These are phyloP conservation scores for Ceratobasidium papillatum DNA, from an alignment of 1,284 basidiomycete genomes.

Conservation along the genomic window DNA sequence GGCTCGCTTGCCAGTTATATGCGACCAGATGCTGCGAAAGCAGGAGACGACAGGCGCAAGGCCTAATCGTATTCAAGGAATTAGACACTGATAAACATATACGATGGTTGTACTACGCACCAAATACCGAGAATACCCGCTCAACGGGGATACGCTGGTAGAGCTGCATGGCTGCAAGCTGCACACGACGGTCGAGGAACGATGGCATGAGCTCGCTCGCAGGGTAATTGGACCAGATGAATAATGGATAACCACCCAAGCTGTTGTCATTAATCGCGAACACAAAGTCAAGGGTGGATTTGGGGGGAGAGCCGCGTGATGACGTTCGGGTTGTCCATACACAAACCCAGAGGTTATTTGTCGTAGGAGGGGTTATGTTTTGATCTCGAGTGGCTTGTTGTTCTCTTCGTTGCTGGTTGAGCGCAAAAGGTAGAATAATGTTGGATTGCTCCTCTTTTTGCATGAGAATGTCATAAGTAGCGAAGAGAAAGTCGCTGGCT, in stretches of 20 bases:
- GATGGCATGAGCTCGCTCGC: constrained; percentile 50
- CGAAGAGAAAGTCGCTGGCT: constrained; percentile 55
- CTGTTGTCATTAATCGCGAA: constrained; percentile 64
- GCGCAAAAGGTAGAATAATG: constrained; percentile 62
- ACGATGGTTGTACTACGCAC: constrained; percentile 45
- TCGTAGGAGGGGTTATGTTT: not conserved
- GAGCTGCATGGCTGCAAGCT: constrained; percentile 54
- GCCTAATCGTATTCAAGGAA: constrained; percentile 7
- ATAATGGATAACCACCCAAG: constrained; percentile 66
- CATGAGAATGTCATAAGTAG: constrained; percentile 47
- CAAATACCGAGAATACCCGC: constrained; percentile 74
- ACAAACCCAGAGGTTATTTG: constrained; percentile 62
- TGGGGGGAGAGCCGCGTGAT: constrained; percentile 1
- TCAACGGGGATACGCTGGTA: constrained; percentile 52
- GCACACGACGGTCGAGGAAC: constrained; percentile 52
- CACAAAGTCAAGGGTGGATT: constrained; percentile 59
- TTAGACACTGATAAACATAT: not conserved
- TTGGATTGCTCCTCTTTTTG: constrained; percentile 60
- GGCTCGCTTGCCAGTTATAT: constrained; percentile 54
- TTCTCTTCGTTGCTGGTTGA: constrained; percentile 49
- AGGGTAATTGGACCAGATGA: constrained; percentile 59
- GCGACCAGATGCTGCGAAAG: constrained; percentile 62
- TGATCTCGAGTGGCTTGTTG: not conserved
- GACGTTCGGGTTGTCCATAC: constrained; percentile 36
- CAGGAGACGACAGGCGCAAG: constrained; percentile 57